phyloP scores from a whole-genome alignment of 495 filamentous ascomycete species.

The Thermothielavioides terrestris region DNA sequence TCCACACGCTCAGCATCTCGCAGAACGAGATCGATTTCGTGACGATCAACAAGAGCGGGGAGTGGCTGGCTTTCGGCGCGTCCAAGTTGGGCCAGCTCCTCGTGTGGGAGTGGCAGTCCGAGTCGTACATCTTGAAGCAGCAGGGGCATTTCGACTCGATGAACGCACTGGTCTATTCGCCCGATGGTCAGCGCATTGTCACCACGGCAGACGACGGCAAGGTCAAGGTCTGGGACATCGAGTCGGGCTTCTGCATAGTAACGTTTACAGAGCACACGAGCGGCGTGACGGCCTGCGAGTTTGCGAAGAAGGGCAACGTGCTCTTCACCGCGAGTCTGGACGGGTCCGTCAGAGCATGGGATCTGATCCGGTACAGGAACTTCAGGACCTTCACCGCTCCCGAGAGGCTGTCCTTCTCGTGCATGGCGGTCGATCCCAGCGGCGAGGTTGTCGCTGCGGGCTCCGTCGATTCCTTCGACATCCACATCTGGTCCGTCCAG shows the following conservation, averaged over 20 bases:
- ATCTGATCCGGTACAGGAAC: conserved; percentile 91
- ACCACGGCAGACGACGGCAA: conserved; percentile 94
- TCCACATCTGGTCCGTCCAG: conserved; percentile 97
- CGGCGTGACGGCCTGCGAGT: conserved; percentile 91
- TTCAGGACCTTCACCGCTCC: conserved; percentile 95
- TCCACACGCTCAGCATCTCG: conserved; percentile 85
- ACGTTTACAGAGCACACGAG: conserved; percentile 96
- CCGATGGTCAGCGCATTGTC: conserved; percentile 84
- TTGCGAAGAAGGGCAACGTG: conserved; percentile 87
- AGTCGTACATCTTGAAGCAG: conserved; percentile 98
- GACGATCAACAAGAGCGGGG: conserved; percentile 83
- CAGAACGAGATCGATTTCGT: conserved; percentile 93
- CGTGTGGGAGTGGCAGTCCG: conserved; percentile 99
- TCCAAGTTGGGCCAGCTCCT: conserved; percentile 88
- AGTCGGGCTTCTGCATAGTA: conserved; percentile 93
- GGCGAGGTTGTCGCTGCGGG: conserved; percentile 94
- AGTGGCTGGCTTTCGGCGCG: conserved; percentile 97
- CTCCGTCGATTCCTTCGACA: conserved; percentile 89
- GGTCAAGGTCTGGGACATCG: conserved; percentile 95
- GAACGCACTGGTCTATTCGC: conserved; percentile 87
- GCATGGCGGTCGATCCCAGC: conserved; percentile 89
- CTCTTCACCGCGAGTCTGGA: conserved; percentile 91
- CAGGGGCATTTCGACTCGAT: conserved; percentile 97
- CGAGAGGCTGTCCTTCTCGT: conserved; percentile 82
- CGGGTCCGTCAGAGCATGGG: conserved; percentile 91